Base-by-base conservation (phyloP, 1,139 yeast genomes). In the Blastobotrys illinoisensis region DNA sequence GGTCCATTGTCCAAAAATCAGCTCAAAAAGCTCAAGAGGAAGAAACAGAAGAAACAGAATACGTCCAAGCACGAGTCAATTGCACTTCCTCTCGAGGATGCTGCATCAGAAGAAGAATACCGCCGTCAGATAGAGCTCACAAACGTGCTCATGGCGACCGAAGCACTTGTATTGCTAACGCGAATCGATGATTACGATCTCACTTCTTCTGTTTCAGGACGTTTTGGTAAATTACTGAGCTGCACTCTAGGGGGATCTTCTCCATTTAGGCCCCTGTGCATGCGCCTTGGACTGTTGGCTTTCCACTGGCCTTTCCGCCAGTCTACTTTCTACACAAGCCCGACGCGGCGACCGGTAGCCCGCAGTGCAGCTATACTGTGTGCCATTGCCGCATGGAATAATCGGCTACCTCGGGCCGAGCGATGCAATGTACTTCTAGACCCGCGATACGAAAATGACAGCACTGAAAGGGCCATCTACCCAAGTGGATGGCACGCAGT, bases 221-320 rank as follows among this genome's bases (percentile, higher is more conserved):
- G 50, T 48, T 53, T 69, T 43, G 77, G 77, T 14, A 59, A 56
- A 40, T 13, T 67, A 4, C 59, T 72, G 13, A 49, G 56, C n/a
- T 58, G 58, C 44, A 53, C 56, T n/a, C 63, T 74, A 46, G 79
- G 79, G 5, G 62, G 66, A 26, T 58, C 67, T 11, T 68, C 77
- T 1, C 60, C 57, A 23, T 62, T 62, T 55, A 71, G 72, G 55
- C 61, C 73, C 2, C 59, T 74, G 21, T 70, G 74, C 49, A 69
- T 75, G 20, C 67, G 74, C 32, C 64, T 75, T 63, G 79, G 79
- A 1, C 63, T 75, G 26, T 58, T 75, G 40, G 79, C 76, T 1
- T 75, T 75, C 56, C 79, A 76, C 57, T 75, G 79, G 79, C 79
- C 79, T n/a, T 75, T 75, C 58, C 65, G 75, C 43, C 72, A 76